Base-by-base conservation (phyloP, 768 basidiomycete genomes). In the Paxillus ammoniavirescens region DNA sequence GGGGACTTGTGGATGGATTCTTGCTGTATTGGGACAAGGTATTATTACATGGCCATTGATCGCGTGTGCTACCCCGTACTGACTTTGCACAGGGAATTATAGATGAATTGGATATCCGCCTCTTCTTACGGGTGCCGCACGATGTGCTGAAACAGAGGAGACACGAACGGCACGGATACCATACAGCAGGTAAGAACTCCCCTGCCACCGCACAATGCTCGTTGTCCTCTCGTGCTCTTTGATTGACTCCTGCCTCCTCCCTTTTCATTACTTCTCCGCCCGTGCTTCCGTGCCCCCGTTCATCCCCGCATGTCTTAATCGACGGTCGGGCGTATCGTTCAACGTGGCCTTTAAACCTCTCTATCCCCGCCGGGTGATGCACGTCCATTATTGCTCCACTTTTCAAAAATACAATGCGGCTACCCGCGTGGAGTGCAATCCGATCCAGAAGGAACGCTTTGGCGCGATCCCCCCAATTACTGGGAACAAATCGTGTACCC, bases 401-500 rank as follows among this genome's bases (percentile, higher is more conserved):
- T 50, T 26, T 26, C 26, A 26, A 26, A 26, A 26, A 26, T 26
- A 26, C 12, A 18, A 17, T 23, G 13, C 30, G 58, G 49, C 53
- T 65, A 54, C 42, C 47, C 42, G 42, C 54, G 53, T 80, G 77
- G 83, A 91, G 88, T 81, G 49, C 87, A 87, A 86, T 81, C 80
- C 66, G 82, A 87, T 72, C 77, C 83, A 92, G 91, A 92, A 76
- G 91, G 90, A 17, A 66, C 81, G n/a, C 72, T 91, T n/a, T 97
- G 93, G 93, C 79, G 81, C 44, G 94, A 96, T 68, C 94, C 92
- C 21, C 91, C 93, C 13, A 58, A 76, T 38, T 96, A 96, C 72
- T 97, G 91, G 84, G 91, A 95, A 57, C 76, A 91, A 53, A 91
- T 98, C 55, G 94, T 94, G 49, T 98, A 90, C 75, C 97, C 97